Base-by-base conservation (phyloP, 2,329 filamentous ascomycete genomes). In the Lachnellula willkommii region DNA sequence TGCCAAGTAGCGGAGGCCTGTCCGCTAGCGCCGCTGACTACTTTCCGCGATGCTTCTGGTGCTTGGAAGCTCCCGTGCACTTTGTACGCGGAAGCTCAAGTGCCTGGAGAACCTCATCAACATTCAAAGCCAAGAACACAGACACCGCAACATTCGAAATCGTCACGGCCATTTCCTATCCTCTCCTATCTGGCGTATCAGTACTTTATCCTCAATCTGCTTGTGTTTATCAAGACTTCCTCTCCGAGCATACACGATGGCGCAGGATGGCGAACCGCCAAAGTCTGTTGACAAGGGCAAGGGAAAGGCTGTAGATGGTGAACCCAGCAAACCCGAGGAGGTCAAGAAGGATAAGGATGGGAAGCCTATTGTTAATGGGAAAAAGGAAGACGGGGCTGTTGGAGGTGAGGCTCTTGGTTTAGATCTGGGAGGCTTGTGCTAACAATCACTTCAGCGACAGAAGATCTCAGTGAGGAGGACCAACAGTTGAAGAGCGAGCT, bases 401-500 rank as follows among this genome's bases (percentile, higher is more conserved):
- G 74, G 74, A 59, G 72, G 73, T 76, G 45, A 68, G 55, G 67
- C 61, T 55, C 26, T 40, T 58, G 51, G 54, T 22, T 53, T 56
- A 42, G 46, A 47, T 26, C 42, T 42, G 40, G 53, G 53, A 52
- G 56, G 49, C 54, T 61, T 43, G 39, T 58, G 57, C 71, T 77
- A 68, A 77, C 69, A 56, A 51, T 58, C 60, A 32, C 56, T 56
- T 45, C 60, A 73, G 75, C 72, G 68, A 71, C 80, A 77, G 93
- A 97, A 76, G 94, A 99, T 75, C 86, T 99, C 66, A 99, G 82
- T 69, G 94, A 99, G 69, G 94, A 99, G 74, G 94, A 99, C 65
- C 92, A 97, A 76, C 92, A 97, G 78, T 84, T 99, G 70, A 99
- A 99, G 80, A 92, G 82, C 70, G 94, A 99, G 76, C 85, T 99